Evolutionary conservation across 1,284 basidiomycete genomes (phyloP).

Genomic region (Leccinum insigne): DNA sequence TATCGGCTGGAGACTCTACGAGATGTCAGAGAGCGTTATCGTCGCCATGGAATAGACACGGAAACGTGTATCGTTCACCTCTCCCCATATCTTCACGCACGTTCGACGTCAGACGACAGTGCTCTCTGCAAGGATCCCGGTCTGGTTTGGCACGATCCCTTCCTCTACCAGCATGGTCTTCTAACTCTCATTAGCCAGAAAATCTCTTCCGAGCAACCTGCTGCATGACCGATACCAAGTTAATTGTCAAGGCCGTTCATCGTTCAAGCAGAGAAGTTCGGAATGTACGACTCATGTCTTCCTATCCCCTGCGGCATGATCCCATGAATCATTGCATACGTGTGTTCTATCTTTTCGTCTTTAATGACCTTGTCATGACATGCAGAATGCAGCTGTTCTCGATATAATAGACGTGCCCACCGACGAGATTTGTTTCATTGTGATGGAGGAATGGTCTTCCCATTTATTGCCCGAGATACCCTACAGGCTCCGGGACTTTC

Average conservation of each 20-base stretch:
- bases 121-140: conserved; percentile 69
- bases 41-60: conserved; percentile 1
- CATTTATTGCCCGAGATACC: conserved; percentile 53
- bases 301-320: conserved; percentile 49
- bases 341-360: conserved; percentile 36
- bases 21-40: conserved; percentile 50
- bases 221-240: conserved; percentile 46
- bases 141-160: conserved; percentile 45
- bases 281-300: conserved; percentile 54
- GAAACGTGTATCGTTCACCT: conserved; percentile 23
- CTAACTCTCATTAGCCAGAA: conserved; percentile 49
- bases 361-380: conserved; percentile 6
- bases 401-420: conserved; percentile 55
- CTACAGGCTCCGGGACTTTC: conserved; percentile 51
- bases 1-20: conserved; percentile 65
- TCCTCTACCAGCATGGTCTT: neutral
- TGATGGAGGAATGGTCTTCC: conserved; percentile 79
- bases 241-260: conserved; percentile 71
- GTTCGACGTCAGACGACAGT: conserved; percentile 46
- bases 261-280: conserved; percentile 60
- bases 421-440: conserved; percentile 62
- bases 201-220: conserved; percentile 68
- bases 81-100: conserved; percentile 39
- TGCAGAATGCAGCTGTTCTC: conserved; percentile 50
- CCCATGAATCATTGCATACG: conserved; percentile 76